Evolutionary conservation across 2,329 filamentous ascomycete genomes (phyloP).

Genomic region (Alternaria arborescens): DNA sequence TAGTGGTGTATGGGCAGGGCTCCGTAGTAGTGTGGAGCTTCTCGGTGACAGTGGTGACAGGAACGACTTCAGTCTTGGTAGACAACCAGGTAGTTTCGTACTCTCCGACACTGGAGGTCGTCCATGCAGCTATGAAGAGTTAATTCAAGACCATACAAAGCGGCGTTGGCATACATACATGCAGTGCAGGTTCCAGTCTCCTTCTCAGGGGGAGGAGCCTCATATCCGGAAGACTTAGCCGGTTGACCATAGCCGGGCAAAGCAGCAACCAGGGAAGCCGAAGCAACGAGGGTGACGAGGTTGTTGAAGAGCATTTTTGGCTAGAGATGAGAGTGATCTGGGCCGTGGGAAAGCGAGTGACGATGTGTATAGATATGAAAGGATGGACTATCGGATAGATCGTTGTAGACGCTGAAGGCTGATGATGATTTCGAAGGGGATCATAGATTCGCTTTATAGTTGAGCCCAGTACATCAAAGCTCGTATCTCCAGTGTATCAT

Average conservation of each 20-base stretch:
- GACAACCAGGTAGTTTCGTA: constrained; percentile 20
- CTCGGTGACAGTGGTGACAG: constrained; percentile 24
- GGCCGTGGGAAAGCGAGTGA: background rate
- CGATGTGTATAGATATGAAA: background rate
- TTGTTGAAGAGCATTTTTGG: constrained; percentile 31
- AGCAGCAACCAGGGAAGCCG: constrained; percentile 23
- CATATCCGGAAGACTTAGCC: background rate
- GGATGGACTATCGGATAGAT: constrained; percentile 5
- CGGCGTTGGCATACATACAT: constrained; percentile 7
- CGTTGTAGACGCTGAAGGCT: constrained; percentile 12
- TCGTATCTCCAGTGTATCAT: background rate
- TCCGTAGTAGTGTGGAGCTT: constrained; percentile 18
- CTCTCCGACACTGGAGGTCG: constrained; percentile 19
- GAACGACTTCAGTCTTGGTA: constrained; percentile 30
- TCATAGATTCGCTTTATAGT: constrained; percentile 24
- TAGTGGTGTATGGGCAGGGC: constrained; percentile 23
- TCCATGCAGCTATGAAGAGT: constrained; percentile 22
- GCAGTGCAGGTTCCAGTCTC: constrained; percentile 28
- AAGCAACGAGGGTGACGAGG: constrained; percentile 28
- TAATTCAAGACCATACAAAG: background rate
- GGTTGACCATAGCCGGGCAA: constrained; percentile 19
- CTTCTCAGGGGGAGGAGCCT: constrained; percentile 6
- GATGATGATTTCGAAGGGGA: constrained; percentile 4
- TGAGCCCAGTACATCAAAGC: background rate
- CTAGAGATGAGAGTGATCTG: background rate